Conservation (phyloP, 2,329 filamentous ascomycete genomes). For the Rutstroemia sp. region DNA sequence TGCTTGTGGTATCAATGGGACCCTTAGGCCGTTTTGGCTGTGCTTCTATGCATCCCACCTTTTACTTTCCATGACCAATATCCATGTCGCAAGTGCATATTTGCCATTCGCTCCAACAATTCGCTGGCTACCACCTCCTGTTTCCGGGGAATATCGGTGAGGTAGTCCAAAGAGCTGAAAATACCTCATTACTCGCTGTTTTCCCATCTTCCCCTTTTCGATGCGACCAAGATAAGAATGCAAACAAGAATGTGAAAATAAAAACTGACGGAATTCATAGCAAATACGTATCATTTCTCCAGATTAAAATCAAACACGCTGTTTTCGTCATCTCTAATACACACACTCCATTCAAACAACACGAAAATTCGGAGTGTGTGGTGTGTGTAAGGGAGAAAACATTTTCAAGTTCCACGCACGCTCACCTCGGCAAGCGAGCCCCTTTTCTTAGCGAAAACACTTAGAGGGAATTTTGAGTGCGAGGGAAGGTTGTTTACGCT, state of each 20-base stretch:
- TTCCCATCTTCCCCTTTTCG: not conserved
- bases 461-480: not conserved
- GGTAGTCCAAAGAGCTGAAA: not conserved
- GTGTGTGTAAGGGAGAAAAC: not conserved
- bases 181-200: not conserved
- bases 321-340: not conserved
- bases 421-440: slow-evolving; percentile 1
- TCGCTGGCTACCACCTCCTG: not conserved
- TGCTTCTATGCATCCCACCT: no score
- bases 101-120: no score
- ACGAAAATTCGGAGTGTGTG: not conserved
- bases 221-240: not conserved
- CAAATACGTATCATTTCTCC: no score
- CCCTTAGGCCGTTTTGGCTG: no score
- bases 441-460: not conserved
- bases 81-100: no score
- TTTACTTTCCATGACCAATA: no score
- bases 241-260: no score
- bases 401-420: not conserved
- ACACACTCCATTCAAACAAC: not conserved
- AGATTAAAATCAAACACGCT: no score
- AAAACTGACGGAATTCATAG: no score
- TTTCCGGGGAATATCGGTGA: not conserved
- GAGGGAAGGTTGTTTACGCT: no score
- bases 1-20: no score